Percentiles rank a stretch among this genome's conserved stretches.
Conservation (phyloP, 352 stramenopile genomes). For the Globisporangium perplexum region DNA sequence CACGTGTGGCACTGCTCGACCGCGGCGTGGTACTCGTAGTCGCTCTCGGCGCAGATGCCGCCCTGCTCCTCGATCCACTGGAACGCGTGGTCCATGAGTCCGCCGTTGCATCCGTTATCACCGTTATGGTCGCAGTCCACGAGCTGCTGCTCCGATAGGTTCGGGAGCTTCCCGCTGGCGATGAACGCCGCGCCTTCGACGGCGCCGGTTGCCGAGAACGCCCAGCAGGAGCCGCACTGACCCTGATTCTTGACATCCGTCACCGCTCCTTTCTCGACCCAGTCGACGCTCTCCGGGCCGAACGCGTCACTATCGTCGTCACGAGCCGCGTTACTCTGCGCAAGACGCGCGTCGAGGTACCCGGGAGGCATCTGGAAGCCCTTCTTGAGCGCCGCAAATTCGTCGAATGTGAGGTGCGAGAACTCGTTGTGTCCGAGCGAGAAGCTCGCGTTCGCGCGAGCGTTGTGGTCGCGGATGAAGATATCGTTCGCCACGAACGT, state of each 20-base stretch:
- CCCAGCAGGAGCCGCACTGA: constrained; percentile 96
- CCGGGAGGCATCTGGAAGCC: constrained; percentile 14
- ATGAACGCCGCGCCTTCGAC: constrained; percentile 90
- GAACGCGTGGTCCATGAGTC: constrained; percentile 87
- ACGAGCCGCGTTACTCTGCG: neutral
- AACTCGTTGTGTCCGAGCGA: constrained; percentile 27
- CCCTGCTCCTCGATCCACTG: constrained; percentile 83
- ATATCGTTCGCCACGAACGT: constrained; percentile 23
- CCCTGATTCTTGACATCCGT: constrained; percentile 92
- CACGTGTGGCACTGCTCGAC: constrained; percentile 25
- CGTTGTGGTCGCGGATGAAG: constrained; percentile 22
- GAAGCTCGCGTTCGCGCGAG: constrained; percentile 11
- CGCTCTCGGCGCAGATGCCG: constrained; percentile 68
- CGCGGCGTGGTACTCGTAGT: constrained; percentile 72
- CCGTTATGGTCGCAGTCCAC: constrained; percentile 83
- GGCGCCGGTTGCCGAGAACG: constrained; percentile 91
- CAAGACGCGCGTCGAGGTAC: constrained; percentile 13
- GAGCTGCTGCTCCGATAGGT: constrained; percentile 91
- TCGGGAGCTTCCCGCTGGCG: constrained; percentile 48
- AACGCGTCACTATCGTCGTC: neutral
- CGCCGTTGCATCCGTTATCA: constrained; percentile 90
- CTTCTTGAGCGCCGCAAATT: constrained; percentile 18
- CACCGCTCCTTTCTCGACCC: constrained; percentile 37
- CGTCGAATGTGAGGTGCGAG: constrained; percentile 25
- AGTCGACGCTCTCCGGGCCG: constrained; percentile 17